Evolutionary conservation across 306 rosid species (phyloP).

Genomic region (Hippophae rhamnoides): DNA sequence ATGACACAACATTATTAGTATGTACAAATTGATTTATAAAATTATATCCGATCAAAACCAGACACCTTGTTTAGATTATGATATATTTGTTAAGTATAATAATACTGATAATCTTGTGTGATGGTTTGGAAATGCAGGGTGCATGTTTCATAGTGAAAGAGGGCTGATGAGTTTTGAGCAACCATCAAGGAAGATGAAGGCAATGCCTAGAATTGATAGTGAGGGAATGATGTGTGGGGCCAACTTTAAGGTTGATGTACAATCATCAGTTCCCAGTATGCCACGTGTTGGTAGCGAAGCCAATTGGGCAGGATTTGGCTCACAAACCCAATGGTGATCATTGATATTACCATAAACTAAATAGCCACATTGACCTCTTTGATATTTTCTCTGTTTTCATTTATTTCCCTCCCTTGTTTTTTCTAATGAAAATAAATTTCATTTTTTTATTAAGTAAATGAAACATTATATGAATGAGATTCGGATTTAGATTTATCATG

Average conservation of each 20-base stretch:
- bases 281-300: slow-evolving; percentile 99
- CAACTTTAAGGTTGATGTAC: slow-evolving; percentile 73
- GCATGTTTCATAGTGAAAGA: slow-evolving; percentile 79
- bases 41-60: too few species aligned
- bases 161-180: slow-evolving; percentile 80
- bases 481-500: too few species aligned
- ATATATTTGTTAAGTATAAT: not conserved
- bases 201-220: slow-evolving; percentile 90
- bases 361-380: too few species aligned
- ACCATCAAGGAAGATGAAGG: slow-evolving; percentile 80
- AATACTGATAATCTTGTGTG: not conserved
- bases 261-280: slow-evolving; percentile 49
- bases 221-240: slow-evolving; percentile 96
- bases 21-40: too few species aligned
- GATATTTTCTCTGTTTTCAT: too few species aligned
- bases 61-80: not conserved
- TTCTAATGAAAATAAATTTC: too few species aligned
- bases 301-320: slow-evolving; percentile 74
- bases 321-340: slow-evolving; percentile 10
- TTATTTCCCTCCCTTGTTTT: too few species aligned
- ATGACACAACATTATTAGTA: too few species aligned
- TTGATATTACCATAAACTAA: not conserved
- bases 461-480: too few species aligned
- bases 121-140: slow-evolving; percentile 43
- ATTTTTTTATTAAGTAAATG: too few species aligned